Base-by-base conservation (phyloP, 2,329 filamentous ascomycete species). In the Metarhizium humberi region DNA sequence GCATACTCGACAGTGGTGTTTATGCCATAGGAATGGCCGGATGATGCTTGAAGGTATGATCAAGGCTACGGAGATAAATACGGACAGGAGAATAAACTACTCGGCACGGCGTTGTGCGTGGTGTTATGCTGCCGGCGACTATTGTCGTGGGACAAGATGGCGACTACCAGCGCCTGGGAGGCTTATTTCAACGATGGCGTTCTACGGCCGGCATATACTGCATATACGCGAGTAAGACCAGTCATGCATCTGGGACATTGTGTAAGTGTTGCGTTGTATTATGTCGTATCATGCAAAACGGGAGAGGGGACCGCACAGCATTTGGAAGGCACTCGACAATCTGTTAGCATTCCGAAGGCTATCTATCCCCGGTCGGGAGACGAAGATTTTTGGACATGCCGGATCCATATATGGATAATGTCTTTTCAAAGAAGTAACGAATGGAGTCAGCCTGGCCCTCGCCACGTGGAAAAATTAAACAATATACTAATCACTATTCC, bases 1-100 rank as follows among this genome's bases (percentile, higher is more conserved):
- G 72, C 7, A 70, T 73, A n/a, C 53, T 73, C 32, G 68, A 73
- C 53, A 69, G 64, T 47, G 70, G 70, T 8, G 61, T 69, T 11
- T 72, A 72, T 55, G 61, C 64, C 13, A 61, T 66, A 60, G 62
- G 69, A 45, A 66, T 69, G 61, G 57, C 64, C n/a, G 64, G 62
- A 42, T 72, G 54, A 53, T 52, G 30, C 13, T 25, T 45, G 42
- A 16, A 45, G 10, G 42, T 7, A 20, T 18, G 6, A 45, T 18
- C 4, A 11, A 6, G 7, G 6, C 42, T 45, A 6, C 7, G 6
- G n/a, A 16, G 6, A 20, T 20, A 10, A 45, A 10, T 45, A 10
- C 6, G 42, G n/a, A 45, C 16, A 20, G 40, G n/a, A 45, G 42
- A 45, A 18, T 45, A 20, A 18, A 45, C 7, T 45, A 3, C 42